phyloP scores from a whole-genome alignment of 306 rosid genomes.

The Ochetophila trinervis region DNA sequence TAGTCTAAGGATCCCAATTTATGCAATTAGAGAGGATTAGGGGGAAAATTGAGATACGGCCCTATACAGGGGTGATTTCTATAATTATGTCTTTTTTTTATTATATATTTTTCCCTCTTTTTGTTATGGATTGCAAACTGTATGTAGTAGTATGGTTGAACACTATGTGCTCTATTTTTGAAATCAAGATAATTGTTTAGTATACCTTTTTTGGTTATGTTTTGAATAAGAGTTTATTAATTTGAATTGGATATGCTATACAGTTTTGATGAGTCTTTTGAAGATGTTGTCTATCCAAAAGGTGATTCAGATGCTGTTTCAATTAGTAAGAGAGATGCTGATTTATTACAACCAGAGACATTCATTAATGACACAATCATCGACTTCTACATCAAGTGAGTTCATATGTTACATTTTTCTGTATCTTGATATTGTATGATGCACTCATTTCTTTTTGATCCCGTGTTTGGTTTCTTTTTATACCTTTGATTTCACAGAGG shows the following conservation, averaged over 20 bases:
- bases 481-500: background rate
- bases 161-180: constrained; percentile 2
- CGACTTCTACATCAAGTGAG: constrained; percentile 94
- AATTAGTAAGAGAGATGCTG: constrained; percentile 87
- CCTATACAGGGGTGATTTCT: too few relatives aligned
- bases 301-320: constrained; percentile 95
- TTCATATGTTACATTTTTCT: constrained; percentile 2
- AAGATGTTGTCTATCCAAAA: constrained; percentile 80
- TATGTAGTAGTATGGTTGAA: background rate
- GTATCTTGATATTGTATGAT: constrained; percentile 11
- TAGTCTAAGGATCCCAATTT: too few relatives aligned
- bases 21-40: too few relatives aligned
- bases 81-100: too few relatives aligned
- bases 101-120: too few relatives aligned
- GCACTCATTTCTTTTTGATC: background rate
- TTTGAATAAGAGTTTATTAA: background rate
- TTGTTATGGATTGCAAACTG: too few relatives aligned
- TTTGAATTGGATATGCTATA: constrained; percentile 24
- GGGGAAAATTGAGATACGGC: too few relatives aligned
- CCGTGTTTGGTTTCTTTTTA: background rate
- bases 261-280: constrained; percentile 84
- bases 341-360: constrained; percentile 90
- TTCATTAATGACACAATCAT: constrained; percentile 87
- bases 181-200: background rate
- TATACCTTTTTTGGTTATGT: background rate